Evolutionary conservation across 129 eudicot species (phyloP), one percentile per base, ranked within the genome.

Genomic region (Heracleum sosnowskyi): DNA sequence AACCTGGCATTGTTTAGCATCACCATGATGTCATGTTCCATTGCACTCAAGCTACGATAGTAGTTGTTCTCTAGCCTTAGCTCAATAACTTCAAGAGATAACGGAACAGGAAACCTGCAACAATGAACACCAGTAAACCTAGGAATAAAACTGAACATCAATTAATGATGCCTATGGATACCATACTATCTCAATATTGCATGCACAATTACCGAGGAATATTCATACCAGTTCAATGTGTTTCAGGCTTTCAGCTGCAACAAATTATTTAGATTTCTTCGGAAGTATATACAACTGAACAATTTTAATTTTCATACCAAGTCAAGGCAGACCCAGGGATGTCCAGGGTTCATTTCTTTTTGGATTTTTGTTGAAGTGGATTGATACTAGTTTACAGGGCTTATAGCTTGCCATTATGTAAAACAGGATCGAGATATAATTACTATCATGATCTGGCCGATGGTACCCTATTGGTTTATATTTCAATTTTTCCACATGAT

Each of bases 91-190:
- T 86, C 89, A 5, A 84, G 91, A 40, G 97, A 88, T 80, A 96
- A 76, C 12, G 99, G 99, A 80, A 90, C 97, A 17, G 97, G 95
- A 83, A 86, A 96, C 90, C 99, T 96, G 88, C 84, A 82, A 18
- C 35, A 53, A 34, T 7, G 5, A 20, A 22, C 20, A 37, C 17
- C 39, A 31, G 42, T 35, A 8, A 45, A 55, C 60, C 46, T 79
- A 46, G 39, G 60, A 78, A 29, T 3, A 24, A 22, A 22, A 39
- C 7, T 4, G 1, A 37, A 22, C 4, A 41, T 22, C 10, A 15
- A 9, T 9, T 24, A 72, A 4, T 26, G 10, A 17, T 73, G 77
- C 10, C 31, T 2, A 26, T 42, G 33, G 44, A 41, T 64, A 31
- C 39, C 37, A 29, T 29, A 26, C 5, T 63, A 63, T 15, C 20